Percentiles rank a stretch among this genome's conserved stretches.
Evolutionary conservation across 495 filamentous ascomycete genomes (phyloP).

Genomic region (Hypoxylon intermedium): DNA sequence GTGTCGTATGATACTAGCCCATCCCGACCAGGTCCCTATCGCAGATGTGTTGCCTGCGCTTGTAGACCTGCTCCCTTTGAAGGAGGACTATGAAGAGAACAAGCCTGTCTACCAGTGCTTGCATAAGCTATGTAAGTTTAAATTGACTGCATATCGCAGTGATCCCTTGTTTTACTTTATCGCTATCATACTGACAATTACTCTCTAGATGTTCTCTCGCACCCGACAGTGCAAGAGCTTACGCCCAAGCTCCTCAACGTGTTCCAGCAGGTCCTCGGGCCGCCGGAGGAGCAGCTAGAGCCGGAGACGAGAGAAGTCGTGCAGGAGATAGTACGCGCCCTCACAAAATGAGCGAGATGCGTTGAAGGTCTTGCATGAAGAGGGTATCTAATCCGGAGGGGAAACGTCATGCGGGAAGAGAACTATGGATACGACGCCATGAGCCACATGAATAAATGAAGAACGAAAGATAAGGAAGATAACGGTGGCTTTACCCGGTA

Average conservation of each 20-base stretch:
- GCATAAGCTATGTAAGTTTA: constrained; percentile 77
- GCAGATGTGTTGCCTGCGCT: constrained; percentile 81
- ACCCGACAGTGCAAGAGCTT: constrained; percentile 74
- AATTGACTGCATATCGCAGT: neutral
- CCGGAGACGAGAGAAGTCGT: constrained; percentile 70
- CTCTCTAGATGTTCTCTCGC: constrained; percentile 71
- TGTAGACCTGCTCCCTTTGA: constrained; percentile 80
- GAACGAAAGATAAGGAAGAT: constrained; percentile 11
- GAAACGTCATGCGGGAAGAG: neutral
- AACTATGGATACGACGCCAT: constrained; percentile 29
- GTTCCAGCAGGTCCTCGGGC: constrained; percentile 78
- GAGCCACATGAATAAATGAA: constrained; percentile 34
- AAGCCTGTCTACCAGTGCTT: constrained; percentile 88
- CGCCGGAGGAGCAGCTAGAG: constrained; percentile 83
- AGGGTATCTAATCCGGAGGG: neutral
- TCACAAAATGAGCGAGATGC: constrained; percentile 28
- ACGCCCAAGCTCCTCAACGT: constrained; percentile 80
- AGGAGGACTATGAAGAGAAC: constrained; percentile 97
- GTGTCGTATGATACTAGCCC: constrained; percentile 85
- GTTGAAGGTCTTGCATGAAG: neutral
- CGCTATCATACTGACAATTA: constrained; percentile 29
- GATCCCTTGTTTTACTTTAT: neutral
- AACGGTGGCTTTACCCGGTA: constrained; percentile 6
- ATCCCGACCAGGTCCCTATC: constrained; percentile 79
- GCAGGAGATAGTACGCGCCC: constrained; percentile 33